phyloP scores from a whole-genome alignment of 257 asterid species.

The Leonotis leonurus region DNA sequence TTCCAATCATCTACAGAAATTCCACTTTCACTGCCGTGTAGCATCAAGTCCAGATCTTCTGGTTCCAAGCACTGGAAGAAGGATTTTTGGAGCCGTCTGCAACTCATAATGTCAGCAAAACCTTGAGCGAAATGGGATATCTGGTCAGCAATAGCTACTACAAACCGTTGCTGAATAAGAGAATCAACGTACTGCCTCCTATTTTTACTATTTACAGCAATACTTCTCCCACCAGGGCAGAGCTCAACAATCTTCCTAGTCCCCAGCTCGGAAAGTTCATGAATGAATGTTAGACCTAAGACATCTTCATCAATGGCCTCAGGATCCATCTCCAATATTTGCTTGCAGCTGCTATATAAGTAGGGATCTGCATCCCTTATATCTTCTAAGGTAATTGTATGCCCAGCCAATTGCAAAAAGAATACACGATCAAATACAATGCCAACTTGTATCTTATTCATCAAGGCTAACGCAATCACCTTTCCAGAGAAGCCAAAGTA shows the following conservation, averaged over 20 bases:
- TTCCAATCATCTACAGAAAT: constrained; percentile 91
- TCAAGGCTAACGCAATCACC: constrained; percentile 83
- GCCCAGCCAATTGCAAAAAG: constrained; percentile 68
- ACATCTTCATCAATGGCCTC: constrained; percentile 76
- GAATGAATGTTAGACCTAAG: constrained; percentile 73
- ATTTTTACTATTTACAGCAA: constrained; percentile 67
- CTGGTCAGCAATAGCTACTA: constrained; percentile 58
- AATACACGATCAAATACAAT: constrained; percentile 82
- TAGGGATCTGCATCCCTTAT: constrained; percentile 78
- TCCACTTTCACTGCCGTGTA: constrained; percentile 70
- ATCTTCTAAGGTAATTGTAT: constrained; percentile 61
- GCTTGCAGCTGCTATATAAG: constrained; percentile 83
- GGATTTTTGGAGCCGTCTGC: constrained; percentile 31
- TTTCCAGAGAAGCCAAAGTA: constrained; percentile 84
- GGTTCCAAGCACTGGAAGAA: constrained; percentile 67
- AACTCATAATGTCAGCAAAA: constrained; percentile 54
- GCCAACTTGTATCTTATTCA: constrained; percentile 92
- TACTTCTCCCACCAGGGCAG: constrained; percentile 51
- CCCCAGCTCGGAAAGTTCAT: constrained; percentile 82
- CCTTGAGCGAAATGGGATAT: constrained; percentile 59
- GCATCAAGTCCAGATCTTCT: constrained; percentile 80
- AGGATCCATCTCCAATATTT: constrained; percentile 86
- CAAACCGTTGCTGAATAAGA: constrained; percentile 70
- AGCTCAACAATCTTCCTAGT: constrained; percentile 69
- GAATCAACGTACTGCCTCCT: constrained; percentile 66